Evolutionary conservation across 2,329 filamentous ascomycete species (phyloP).

Genomic region (Cercospora canescens): DNA sequence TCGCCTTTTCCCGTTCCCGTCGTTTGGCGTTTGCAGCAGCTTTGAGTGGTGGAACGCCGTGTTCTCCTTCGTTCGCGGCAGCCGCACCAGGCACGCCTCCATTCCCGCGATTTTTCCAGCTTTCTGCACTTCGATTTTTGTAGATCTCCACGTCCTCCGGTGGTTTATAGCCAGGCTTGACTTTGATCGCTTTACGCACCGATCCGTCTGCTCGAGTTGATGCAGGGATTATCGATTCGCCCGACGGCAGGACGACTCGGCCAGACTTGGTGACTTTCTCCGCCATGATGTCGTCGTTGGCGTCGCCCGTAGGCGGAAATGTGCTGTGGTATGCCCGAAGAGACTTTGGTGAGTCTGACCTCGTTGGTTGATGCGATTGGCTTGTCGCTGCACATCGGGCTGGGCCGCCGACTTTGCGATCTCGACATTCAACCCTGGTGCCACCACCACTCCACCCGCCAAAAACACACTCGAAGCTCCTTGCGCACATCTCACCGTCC

Average conservation of each 20-base stretch:
- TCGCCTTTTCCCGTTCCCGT: constrained; percentile 54
- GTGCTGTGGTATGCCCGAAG: constrained; percentile 31
- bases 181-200: constrained; percentile 90
- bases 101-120: constrained; percentile 74
- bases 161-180: constrained; percentile 88
- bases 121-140: constrained; percentile 86
- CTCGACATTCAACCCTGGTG: constrained; percentile 2
- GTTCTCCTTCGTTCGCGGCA: constrained; percentile 40
- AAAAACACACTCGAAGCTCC: not conserved
- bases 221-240: constrained; percentile 85
- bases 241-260: constrained; percentile 71
- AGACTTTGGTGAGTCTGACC: constrained; percentile 3
- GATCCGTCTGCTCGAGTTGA: constrained; percentile 85
- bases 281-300: constrained; percentile 42
- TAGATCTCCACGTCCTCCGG: constrained; percentile 96
- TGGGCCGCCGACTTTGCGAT: not conserved
- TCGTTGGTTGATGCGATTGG: constrained; percentile 7
- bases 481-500: not conserved
- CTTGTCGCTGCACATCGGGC: not conserved
- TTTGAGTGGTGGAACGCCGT: constrained; percentile 42
- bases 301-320: not conserved
- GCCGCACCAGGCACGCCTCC: constrained; percentile 74
- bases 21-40: constrained; percentile 72
- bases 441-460: not conserved
- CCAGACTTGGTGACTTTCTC: constrained; percentile 42